Evolutionary conservation across 2,329 filamentous ascomycete genomes (phyloP).

Genomic region (Septoria linicola): DNA sequence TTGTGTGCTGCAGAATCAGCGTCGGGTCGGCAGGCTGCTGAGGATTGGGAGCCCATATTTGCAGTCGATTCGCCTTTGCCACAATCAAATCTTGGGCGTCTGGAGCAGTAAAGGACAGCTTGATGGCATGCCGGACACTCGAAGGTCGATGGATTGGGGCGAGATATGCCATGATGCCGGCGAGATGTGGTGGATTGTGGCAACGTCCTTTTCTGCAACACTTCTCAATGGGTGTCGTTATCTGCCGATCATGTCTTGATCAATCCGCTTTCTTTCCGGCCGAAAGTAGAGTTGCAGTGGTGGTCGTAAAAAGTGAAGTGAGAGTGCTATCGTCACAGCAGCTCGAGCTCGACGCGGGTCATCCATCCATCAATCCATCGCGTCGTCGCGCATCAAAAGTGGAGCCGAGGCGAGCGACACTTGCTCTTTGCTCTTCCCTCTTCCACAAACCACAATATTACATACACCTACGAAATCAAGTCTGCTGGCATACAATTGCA

Average conservation of each 20-base stretch:
- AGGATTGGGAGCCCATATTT: constrained; percentile 64
- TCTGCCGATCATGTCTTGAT: no score
- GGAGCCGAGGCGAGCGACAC: no score
- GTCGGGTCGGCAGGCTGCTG: constrained; percentile 56
- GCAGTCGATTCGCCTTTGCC: constrained; percentile 81
- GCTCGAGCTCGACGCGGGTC: constrained; percentile 11
- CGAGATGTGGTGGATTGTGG: neutral
- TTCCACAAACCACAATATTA: no score
- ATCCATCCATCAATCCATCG: constrained; percentile 6
- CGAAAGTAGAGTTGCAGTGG: constrained; percentile 3
- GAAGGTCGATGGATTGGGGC: constrained; percentile 90
- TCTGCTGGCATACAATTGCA: no score
- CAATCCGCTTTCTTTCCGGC: no score
- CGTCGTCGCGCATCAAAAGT: constrained; percentile 3
- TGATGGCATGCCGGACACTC: constrained; percentile 85
- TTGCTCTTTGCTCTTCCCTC: no score
- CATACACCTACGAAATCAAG: no score
- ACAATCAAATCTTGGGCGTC: constrained; percentile 81
- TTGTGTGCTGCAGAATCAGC: constrained; percentile 65
- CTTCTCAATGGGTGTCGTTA: no score
- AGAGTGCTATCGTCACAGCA: no score
- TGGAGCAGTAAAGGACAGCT: constrained; percentile 69
- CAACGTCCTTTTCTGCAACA: neutral
- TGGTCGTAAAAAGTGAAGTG: constrained; percentile 1
- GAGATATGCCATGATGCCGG: constrained; percentile 76